Base-by-base conservation (phyloP, 768 basidiomycete genomes). In the Naematelia encephala region DNA sequence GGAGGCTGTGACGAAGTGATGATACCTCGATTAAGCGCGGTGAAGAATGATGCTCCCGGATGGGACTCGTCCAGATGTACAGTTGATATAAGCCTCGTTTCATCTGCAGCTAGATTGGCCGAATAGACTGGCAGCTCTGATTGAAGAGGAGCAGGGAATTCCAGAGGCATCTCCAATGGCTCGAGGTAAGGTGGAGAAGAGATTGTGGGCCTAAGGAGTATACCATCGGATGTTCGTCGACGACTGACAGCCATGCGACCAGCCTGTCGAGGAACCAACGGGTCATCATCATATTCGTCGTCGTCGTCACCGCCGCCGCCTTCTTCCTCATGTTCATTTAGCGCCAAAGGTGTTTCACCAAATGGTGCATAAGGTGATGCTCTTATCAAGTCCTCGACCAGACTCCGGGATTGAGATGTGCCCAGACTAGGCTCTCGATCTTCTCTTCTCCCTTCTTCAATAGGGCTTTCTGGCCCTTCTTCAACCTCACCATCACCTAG, bases 1-100 rank as follows among this genome's bases (percentile, higher is more conserved):
- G 29, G 58, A 22, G 54, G 48, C 39, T 55, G 39, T 10, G 59
- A 47, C 12, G 57, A 45, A 13, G 56, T 47, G 11, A 63, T 48
- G 21, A 28, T 28, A 2, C 55, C 42, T 19, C 34, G 42, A 4
- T 64, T 57, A 26, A 69, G 57, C 4, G 60, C 63, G 27, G 62
- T 61, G 44, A 73, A 73, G 60, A 63, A 68, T 14, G 67, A 59
- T 5, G 69, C 62, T 22, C 68, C 64, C 10, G 71, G 71, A 49
- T 73, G 71, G 30, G 61, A 61, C n/a, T 62, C 39, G 42, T 67
- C 63, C n/a, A 73, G 47, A 51, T 73, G 71, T 10, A 70, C 66
- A 2, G 72, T 60, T 10, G 72, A 74, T 14, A 74, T 71, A 19
- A 74, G 55, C 13, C 72, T 58, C 2, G 66, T 45, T 53, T 74